Base-by-base conservation (phyloP, 306 rosid genomes). In the Inga leiocalycina region DNA sequence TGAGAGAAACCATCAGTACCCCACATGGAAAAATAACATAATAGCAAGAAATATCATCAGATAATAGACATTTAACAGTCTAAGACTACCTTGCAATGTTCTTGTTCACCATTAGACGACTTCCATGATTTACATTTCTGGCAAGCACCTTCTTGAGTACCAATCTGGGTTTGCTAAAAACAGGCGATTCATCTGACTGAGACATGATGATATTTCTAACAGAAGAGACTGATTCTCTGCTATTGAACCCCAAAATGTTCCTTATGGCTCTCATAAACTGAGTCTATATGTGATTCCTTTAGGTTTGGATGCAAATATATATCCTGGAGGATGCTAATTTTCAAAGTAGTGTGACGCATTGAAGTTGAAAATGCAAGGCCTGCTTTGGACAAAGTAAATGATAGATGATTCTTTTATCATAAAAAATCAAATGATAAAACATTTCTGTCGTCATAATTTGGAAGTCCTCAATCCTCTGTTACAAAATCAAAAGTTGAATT, bases 41-140 rank as follows among this genome's bases (percentile, higher is more conserved):
- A 64, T 5, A 64, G 20, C 39, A 30, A 30, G 7, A 30, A 30
- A 64, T 62, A 62, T 5, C 37, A 27, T 64, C 17, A 11, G 39
- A 51, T 49, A 1, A 32, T 34, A 65, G 71, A 65, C 43, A 24
- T n/a, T 16, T 5, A 32, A 30, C 20, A 65, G 44, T 64, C 11
- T 51, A 44, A 8, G 30, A 62, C n/a, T 41, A 91, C 95, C 89
- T 89, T 65, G 93, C 95, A 79, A 91, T 91, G 90, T 81, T 88
- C 84, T 91, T 85, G 46, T 91, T 88, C 39, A 83, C 93, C 75
- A 85, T 79, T 64, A 90, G 86, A 41, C 91, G 91, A 66, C 87
- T 90, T 8, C 95, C 90, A 59, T 86, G 91, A n/a, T 66, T 73
- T n/a, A 89, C 90, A 77, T 75, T 83, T 75, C 83, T 88, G 80